Percentiles rank a stretch among this genome's conserved stretches.
These are phyloP conservation scores for Beauveria sp. DNA, from an alignment of 2,329 filamentous ascomycete genomes.

Conservation along the genomic window DNA sequence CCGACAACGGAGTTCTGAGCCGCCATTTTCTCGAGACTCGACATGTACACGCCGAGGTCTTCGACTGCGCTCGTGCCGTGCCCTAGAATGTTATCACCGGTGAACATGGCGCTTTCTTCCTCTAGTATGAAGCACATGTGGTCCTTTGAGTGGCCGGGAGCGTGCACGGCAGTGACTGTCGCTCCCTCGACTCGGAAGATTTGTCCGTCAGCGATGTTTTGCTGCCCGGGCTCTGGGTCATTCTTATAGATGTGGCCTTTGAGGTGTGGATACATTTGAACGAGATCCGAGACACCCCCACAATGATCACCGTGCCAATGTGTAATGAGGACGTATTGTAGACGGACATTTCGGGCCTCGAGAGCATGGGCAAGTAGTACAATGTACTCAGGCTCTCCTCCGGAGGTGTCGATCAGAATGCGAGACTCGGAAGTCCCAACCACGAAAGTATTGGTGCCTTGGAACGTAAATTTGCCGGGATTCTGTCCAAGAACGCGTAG, in stretches of 20 bases:
- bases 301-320: conserved; percentile 73
- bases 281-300: conserved; percentile 55
- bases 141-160: conserved; percentile 63
- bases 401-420: conserved; percentile 65
- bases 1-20: conserved; percentile 33
- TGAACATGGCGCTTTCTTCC: conserved; percentile 64
- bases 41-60: conserved; percentile 54
- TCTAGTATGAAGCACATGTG: conserved; percentile 57
- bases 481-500: conserved; percentile 37
- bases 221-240: conserved; percentile 34
- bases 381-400: conserved; percentile 56
- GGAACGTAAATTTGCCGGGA: conserved; percentile 36
- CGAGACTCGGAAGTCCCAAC: conserved; percentile 55
- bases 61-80: conserved; percentile 70
- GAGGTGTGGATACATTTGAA: conserved; percentile 16
- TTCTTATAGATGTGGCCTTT: conserved; percentile 47
- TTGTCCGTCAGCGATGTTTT: conserved; percentile 38
- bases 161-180: conserved; percentile 54
- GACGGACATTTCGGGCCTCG: conserved; percentile 17
- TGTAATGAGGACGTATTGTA: conserved; percentile 50
- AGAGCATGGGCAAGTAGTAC: conserved; percentile 23
- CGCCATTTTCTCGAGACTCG: conserved; percentile 53
- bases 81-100: conserved; percentile 66
- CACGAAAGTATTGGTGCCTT: conserved; percentile 71
- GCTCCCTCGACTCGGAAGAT: conserved; percentile 43